phyloP scores from a whole-genome alignment of 257 asterid genomes.

The Ocimum tenuiflorum region DNA sequence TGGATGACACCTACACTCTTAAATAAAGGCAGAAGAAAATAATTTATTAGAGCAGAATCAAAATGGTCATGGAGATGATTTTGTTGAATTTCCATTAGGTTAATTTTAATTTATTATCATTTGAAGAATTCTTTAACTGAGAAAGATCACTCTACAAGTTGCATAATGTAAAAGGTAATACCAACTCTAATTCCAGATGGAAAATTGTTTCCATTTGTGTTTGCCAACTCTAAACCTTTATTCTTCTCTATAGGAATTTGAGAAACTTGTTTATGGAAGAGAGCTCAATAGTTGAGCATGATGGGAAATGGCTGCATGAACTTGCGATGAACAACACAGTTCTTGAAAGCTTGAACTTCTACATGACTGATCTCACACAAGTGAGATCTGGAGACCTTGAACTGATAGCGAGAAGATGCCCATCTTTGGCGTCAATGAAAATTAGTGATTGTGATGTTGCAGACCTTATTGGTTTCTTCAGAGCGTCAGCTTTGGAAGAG shows the following conservation, averaged over 20 bases:
- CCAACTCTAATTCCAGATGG: background rate
- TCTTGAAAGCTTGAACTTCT: constrained; percentile 69
- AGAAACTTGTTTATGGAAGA: constrained; percentile 63
- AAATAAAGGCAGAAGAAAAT: background rate
- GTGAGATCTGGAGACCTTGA: constrained; percentile 53
- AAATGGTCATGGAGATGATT: background rate
- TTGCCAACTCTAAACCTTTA: background rate
- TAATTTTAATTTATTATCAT: background rate
- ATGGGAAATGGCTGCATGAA: constrained; percentile 69
- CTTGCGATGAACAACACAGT: constrained; percentile 53
- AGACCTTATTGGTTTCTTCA: constrained; percentile 48
- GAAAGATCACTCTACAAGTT: background rate
- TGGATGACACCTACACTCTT: background rate
- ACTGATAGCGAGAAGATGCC: constrained; percentile 62
- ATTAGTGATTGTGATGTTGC: constrained; percentile 57
- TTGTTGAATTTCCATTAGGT: background rate
- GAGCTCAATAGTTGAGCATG: constrained; percentile 52
- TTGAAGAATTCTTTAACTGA: background rate
- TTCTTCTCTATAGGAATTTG: constrained; percentile 42
- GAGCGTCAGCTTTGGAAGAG: constrained; percentile 63
- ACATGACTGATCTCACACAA: constrained; percentile 48
- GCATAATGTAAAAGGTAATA: constrained; percentile 5
- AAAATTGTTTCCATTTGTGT: background rate
- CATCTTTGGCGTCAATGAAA: constrained; percentile 51
- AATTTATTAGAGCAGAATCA: background rate